Base-by-base conservation (phyloP, 1,139 yeast species). In the Yamadazyma buinensis region DNA sequence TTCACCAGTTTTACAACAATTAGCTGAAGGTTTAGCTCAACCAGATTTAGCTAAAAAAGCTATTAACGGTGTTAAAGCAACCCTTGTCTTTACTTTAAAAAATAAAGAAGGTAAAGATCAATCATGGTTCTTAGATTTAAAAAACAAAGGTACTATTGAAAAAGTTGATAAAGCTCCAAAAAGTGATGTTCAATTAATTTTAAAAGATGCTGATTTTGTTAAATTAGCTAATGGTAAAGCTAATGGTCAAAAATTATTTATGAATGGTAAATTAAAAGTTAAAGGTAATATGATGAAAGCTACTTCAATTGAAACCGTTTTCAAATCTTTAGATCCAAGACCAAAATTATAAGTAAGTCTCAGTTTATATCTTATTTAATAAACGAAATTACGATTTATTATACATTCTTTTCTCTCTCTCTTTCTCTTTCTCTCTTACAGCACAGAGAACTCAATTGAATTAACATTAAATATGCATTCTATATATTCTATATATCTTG, bases 201-300 rank as follows among this genome's bases (percentile, higher is more conserved):
- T 84, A 49, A 67, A 67, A 46, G 95, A 85, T 53, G 64, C 66
- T 41, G 81, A 78, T 49, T 77, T 85, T 50, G 81, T 73, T 48
- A 78, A 75, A 56, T 73, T 85, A 51, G 85, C 84, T 37, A 64
- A 69, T 43, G 94, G 94, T 48, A 82, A 84, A 67, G 80, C 87
- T 44, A 82, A 81, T 57, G 88, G 95, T 39, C 95, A 85, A 62
- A 82, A 80, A 66, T 73, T 86, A 54, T 85, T 84, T 64, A 77
- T 85, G 84, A 68, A 76, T 53, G 95, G 95, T 37, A 83, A 82
- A 61, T 74, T 85, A 61, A 85, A 85, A 73, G 81, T 85, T 47
- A 83, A 80, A 71, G 95, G 95, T 52, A 84, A 85, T 66, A 82
- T 85, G 67, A 83, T 84, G 90, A 85, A 86, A 72, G 95, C 95